Percentiles rank a stretch among this genome's conserved stretches.
phyloP scores from a whole-genome alignment of 495 filamentous ascomycete genomes.

The Hapsidospora chrysogenum region DNA sequence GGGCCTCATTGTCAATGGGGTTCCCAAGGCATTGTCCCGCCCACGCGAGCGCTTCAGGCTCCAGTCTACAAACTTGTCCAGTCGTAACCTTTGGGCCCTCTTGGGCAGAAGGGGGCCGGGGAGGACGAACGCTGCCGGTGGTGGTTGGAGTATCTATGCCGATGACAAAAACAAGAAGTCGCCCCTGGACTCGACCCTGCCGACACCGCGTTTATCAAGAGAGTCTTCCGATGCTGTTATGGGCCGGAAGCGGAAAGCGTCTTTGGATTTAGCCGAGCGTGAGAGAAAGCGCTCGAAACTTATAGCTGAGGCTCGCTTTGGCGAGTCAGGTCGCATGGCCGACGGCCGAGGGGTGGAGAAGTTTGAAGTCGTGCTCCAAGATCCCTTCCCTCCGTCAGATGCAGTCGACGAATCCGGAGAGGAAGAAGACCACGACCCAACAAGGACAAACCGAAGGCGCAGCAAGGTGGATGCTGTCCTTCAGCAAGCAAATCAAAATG shows the following conservation, averaged over 20 bases:
- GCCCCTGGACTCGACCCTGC: conserved; percentile 30
- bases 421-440: too few species aligned
- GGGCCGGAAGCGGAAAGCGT: conserved; percentile 10
- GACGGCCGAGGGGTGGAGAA: conserved; percentile 43
- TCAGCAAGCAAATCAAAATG: conserved; percentile 7
- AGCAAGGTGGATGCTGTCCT: conserved; percentile 15
- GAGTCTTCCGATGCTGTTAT: background rate
- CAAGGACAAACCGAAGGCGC: too few species aligned
- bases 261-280: conserved; percentile 15
- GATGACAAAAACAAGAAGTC: conserved; percentile 40
- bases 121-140: conserved; percentile 47
- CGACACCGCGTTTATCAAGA: conserved; percentile 16
- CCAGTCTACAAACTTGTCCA: conserved; percentile 44
- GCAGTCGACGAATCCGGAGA: background rate
- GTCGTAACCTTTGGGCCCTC: conserved; percentile 50
- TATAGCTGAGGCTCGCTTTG: conserved; percentile 40
- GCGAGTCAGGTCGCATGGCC: conserved; percentile 22
- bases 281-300: conserved; percentile 22
- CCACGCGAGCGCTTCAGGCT: conserved; percentile 52
- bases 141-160: conserved; percentile 65
- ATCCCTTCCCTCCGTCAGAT: conserved; percentile 25
- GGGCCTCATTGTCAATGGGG: conserved; percentile 50
- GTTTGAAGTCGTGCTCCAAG: conserved; percentile 41
- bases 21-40: conserved; percentile 62
- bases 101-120: conserved; percentile 47